Evolutionary conservation across 495 filamentous ascomycete genomes (phyloP).

Genomic region (Lasiosphaeria ovina): DNA sequence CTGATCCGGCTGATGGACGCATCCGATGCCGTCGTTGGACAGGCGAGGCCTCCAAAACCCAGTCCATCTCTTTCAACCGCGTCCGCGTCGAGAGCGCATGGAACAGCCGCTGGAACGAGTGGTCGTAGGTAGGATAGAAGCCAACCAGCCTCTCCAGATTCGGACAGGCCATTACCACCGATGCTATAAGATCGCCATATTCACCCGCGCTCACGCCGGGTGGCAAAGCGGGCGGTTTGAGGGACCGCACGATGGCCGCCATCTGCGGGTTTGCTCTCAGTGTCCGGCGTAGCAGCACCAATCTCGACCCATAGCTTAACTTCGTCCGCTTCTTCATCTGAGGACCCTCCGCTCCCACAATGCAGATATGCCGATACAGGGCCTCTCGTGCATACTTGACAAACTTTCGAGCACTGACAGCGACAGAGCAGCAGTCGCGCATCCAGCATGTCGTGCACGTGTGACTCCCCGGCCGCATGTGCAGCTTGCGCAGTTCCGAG

Average conservation of each 20-base stretch:
- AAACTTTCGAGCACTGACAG: conserved; percentile 65
- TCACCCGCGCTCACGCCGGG: conserved; percentile 52
- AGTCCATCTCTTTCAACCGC: conserved; percentile 73
- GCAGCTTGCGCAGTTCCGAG: conserved; percentile 45
- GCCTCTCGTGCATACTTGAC: conserved; percentile 61
- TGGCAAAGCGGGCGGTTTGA: conserved; percentile 69
- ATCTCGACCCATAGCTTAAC: conserved; percentile 62
- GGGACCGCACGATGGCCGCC: conserved; percentile 68
- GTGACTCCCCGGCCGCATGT: conserved; percentile 39
- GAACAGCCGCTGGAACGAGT: conserved; percentile 70
- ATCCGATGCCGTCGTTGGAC: conserved; percentile 32
- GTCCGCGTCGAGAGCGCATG: conserved; percentile 75
- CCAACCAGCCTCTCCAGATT: conserved; percentile 77
- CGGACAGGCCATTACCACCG: conserved; percentile 80
- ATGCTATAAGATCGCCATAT: conserved; percentile 71
- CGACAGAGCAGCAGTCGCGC: conserved; percentile 67
- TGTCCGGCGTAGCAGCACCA: conserved; percentile 75
- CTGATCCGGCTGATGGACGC: conserved; percentile 2
- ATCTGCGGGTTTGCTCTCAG: conserved; percentile 66
- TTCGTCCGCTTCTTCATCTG: conserved; percentile 67
- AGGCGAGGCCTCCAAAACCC: conserved; percentile 59
- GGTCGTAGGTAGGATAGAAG: conserved; percentile 66
- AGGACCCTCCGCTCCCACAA: conserved; percentile 65
- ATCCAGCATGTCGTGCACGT: conserved; percentile 76
- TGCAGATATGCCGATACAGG: conserved; percentile 69